Base-by-base conservation (phyloP, 1,284 basidiomycete genomes). In the Cryptococcus sp. region DNA sequence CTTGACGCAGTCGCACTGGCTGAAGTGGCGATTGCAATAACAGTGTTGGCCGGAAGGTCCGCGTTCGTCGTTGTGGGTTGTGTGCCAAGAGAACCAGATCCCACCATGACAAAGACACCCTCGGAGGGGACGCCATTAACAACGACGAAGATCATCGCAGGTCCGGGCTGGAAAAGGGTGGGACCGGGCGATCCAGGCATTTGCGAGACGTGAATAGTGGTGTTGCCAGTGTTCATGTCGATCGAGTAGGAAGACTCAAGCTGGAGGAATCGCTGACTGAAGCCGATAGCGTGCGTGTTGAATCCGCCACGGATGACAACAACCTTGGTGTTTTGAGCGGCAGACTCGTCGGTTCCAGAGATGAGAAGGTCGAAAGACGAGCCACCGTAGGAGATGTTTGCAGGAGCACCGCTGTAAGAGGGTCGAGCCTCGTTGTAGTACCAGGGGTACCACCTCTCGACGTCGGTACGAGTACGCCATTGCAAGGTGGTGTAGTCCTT, bases 221-320 rank as follows among this genome's bases (percentile, higher is more conserved):
- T 87, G 20, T 83, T 85, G 19, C 89, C 89, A 19, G 65, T 66
- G 70, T 92, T 85, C 51, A 76, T 79, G 75, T 91, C 86, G 64
- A 93, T 88, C 1, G 86, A 88, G 81, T 87, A 96, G 86, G 80
- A 84, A 85, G 77, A 91, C 34, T 71, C 88, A 55, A 93, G 92
- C 66, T 78, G 89, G 61, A 93, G 63, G 58, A 73, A 69, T 47
- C 75, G 66, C 63, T 78, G 76, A 49, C 76, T 75, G 59, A 78
- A 76, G 6, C 64, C 94, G 86, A 97, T 90, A 25, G 87, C 93
- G 77, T 97, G 94, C 0, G 93, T 97, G 19, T 92, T 92, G 83
- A 94, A 98, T 16, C 94, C 95, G 29, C 87, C 84, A 58, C 95
- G 89, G 61, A 91, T 82, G 64, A 98, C 78, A 56, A 87, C 85